Evolutionary conservation across 2,329 filamentous ascomycete species (phyloP), one percentile per base, ranked within the genome.

Genomic region (Calonectria pteridis): DNA sequence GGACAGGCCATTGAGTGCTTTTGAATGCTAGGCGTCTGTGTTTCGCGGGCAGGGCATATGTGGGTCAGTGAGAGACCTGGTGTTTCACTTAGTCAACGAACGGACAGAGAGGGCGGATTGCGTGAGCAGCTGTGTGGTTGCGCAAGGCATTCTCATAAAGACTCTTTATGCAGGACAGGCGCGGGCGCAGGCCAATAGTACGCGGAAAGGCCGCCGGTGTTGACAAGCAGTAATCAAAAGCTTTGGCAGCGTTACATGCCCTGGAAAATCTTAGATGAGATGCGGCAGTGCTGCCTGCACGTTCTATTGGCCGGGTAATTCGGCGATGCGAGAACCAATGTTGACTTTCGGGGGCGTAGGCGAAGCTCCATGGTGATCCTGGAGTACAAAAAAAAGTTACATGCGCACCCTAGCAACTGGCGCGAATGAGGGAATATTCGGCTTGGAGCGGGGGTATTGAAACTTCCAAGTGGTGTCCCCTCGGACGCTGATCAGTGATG

Each of bases 31-130:
- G 29, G 33, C 50, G 35, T 20, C 28, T 53, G 67, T 49, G 49
- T 40, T 28, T 49, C 28, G 37, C 26, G 28, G 46, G 33, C 23
- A 55, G 64, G 46, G 49, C 55, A 55, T 37, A 4, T 10, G 58
- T 68, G 50, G 58, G 59, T 37, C 59, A 31, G 62, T 71, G 46
- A 16, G 49, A 51, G 63, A 40, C 53, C 59, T 62, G 51, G 13
- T 37, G 70, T 72, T 65, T 72, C 62, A 55, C 73, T 64, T 62
- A 26, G 71, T 73, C n/a, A 51, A 51, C 68, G 65, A 75, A 69
- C 72, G 51, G 51, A 63, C 71, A 43, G 40, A 50, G 46, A 69
- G 72, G 23, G n/a, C 18, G 43, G 26, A 29, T n/a, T 59, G 23
- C 16, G 49, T 46, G 49, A 37, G 20, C 6, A 49, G 1, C 29